Percentiles rank a stretch among this genome's conserved stretches.
phyloP scores from a whole-genome alignment of 768 basidiomycete genomes.

The Leccinum longicurvipes region DNA sequence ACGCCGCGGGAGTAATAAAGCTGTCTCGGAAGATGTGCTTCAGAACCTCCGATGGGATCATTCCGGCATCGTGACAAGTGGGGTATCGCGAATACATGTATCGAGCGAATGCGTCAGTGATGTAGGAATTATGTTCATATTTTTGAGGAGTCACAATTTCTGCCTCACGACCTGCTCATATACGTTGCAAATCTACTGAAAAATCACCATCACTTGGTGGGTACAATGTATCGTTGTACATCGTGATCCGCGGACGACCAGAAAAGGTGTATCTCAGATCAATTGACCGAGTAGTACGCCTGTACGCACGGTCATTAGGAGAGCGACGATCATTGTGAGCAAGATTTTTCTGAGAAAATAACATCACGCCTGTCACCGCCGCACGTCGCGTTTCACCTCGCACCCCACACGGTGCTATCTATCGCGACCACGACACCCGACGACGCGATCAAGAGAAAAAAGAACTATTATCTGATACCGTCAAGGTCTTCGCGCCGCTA shows the following conservation, averaged over 20 bases:
- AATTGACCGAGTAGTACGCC: neutral
- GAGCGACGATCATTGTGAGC: slow-evolving; percentile 23
- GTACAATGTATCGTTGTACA: slow-evolving; percentile 3
- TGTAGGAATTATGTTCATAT: slow-evolving; percentile 4
- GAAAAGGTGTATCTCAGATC: slow-evolving; percentile 25
- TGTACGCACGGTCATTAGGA: slow-evolving; percentile 15
- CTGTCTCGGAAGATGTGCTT: slow-evolving; percentile 11
- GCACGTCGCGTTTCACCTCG: slow-evolving; percentile 5
- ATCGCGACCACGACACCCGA: neutral
- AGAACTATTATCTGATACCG: neutral
- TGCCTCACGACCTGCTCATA: neutral
- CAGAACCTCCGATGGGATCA: slow-evolving; percentile 9
- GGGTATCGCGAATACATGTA: neutral
- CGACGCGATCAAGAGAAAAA: neutral
- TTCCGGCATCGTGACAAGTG: neutral
- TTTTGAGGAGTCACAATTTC: slow-evolving; percentile 2
- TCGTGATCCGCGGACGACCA: slow-evolving; percentile 27
- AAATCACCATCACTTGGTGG: neutral
- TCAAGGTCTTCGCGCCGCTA: neutral
- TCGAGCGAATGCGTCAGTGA: neutral
- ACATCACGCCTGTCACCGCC: slow-evolving; percentile 1
- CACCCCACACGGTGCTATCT: too few relatives aligned
- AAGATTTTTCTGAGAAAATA: neutral
- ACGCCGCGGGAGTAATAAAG: slow-evolving; percentile 28
- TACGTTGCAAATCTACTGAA: slow-evolving; percentile 9